Conservation (phyloP, 176 grass and related monocot genomes). For the Musa beccarii region DNA sequence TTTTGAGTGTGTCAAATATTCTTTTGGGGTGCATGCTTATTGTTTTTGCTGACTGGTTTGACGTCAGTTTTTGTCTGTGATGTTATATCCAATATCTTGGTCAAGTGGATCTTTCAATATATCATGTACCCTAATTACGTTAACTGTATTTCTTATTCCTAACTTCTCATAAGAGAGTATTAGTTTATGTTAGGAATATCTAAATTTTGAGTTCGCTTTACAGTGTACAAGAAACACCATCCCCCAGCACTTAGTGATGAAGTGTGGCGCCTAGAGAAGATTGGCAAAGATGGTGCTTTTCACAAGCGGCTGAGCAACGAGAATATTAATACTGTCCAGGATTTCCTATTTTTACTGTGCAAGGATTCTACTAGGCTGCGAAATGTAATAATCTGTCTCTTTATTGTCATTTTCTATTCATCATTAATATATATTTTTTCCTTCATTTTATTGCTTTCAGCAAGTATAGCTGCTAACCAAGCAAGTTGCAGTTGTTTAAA, state of each 20-base stretch:
- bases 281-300: constrained; percentile 93
- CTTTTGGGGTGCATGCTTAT: too few relatives aligned
- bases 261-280: constrained; percentile 94
- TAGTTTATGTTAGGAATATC: constrained; percentile 2
- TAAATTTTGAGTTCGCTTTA: constrained; percentile 10
- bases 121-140: background rate
- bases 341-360: constrained; percentile 64
- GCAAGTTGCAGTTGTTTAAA: constrained; percentile 1
- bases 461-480: background rate
- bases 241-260: constrained; percentile 80
- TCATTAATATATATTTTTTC: background rate
- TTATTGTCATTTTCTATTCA: constrained; percentile 10
- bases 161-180: background rate
- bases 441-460: constrained; percentile 4
- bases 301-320: constrained; percentile 78
- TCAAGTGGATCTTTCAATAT: background rate
- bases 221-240: constrained; percentile 99
- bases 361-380: constrained; percentile 55
- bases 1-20: background rate
- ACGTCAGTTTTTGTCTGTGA: too few relatives aligned
- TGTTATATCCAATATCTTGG: too few relatives aligned
- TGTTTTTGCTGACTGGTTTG: too few relatives aligned
- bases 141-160: background rate
- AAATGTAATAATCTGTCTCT: constrained; percentile 46
- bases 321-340: constrained; percentile 66